Evolutionary conservation across 2,329 filamentous ascomycete genomes (phyloP), one percentile per base, ranked within the genome.

Genomic region (Aspergillus eucalypticola): DNA sequence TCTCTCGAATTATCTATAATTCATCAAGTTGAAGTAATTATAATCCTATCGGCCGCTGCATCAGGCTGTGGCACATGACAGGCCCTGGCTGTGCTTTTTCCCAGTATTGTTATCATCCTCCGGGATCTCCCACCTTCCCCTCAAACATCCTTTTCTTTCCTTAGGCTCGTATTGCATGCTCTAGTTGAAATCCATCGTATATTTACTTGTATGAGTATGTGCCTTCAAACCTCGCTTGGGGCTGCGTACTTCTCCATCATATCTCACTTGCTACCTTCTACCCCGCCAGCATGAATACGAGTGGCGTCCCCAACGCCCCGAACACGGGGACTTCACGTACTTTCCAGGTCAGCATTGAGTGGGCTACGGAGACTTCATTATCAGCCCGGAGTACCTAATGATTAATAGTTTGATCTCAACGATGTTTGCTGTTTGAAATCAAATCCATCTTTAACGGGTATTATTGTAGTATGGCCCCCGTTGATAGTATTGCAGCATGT

Each of bases 351-450:
- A 50, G 46, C 25, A 17, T 13, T n/a, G n/a, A 17, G 15, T 5
- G 27, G 10, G 27, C 13, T 6, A 15, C 15, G n/a, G 0, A n/a
- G 15, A 17, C 8, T 3, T 10, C 15, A 13, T 32, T 17, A 15
- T 32, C 46, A 11, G 13, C 46, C 8, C 15, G 1, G 17, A 15
- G 1, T 19, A 0, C 8, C 25, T 17, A 50, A 8, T 17, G 4
- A 6, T 25, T 27, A 6, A 8, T 29, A 61, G 67, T 65, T 71
- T 53, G 58, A 69, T 39, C 27, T 56, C 13, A 58, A 65, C 10
- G 67, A 71, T 60, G 42, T 56, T 15, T 71, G 67, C 44, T 56
- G 50, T 52, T 54, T 69, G 8, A 69, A 65, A 42, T 62, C 62
- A 23, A 61, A 69, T 35, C 61, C 60, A 35, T 58, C 63, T 25